These are phyloP conservation scores for Triticum aestivum DNA, from an alignment of 176 grass and related monocot species.

Conservation along the genomic window DNA sequence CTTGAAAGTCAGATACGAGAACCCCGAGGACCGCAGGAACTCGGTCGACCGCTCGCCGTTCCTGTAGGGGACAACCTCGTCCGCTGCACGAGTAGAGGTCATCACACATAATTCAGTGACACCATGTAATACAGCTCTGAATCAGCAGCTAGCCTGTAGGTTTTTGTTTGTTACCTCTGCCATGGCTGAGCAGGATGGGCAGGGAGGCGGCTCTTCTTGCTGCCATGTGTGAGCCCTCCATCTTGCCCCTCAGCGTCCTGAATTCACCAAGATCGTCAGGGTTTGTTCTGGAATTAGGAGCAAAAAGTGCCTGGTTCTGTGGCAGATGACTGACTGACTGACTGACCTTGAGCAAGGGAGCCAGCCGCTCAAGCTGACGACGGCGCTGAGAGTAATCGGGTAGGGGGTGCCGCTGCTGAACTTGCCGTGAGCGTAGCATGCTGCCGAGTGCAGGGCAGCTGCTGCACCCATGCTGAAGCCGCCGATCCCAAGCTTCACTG, in stretches of 20 bases:
- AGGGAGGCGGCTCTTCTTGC: conserved; percentile 66
- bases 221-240: conserved; percentile 70
- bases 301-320: not conserved
- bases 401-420: conserved; percentile 65
- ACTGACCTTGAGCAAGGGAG: conserved; percentile 96
- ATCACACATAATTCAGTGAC: not conserved
- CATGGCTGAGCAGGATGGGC: conserved; percentile 70
- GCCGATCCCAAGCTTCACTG: conserved; percentile 91
- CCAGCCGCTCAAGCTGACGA: conserved; percentile 87
- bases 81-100: conserved; percentile 41
- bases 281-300: not conserved
- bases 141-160: not conserved
- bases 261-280: not conserved
- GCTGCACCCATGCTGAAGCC: conserved; percentile 89
- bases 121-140: not conserved
- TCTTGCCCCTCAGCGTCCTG: conserved; percentile 73
- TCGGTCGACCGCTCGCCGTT: conserved; percentile 75
- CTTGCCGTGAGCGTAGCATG: conserved; percentile 72
- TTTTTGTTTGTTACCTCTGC: conserved; percentile 54
- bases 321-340: not conserved
- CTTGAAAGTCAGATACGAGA: conserved; percentile 65
- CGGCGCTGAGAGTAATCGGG: conserved; percentile 56
- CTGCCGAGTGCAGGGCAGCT: conserved; percentile 56
- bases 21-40: conserved; percentile 59
- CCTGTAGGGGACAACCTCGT: conserved; percentile 84